Conservation (phyloP, 2,329 filamentous ascomycete species). For the Cladophialophora carrionii region DNA sequence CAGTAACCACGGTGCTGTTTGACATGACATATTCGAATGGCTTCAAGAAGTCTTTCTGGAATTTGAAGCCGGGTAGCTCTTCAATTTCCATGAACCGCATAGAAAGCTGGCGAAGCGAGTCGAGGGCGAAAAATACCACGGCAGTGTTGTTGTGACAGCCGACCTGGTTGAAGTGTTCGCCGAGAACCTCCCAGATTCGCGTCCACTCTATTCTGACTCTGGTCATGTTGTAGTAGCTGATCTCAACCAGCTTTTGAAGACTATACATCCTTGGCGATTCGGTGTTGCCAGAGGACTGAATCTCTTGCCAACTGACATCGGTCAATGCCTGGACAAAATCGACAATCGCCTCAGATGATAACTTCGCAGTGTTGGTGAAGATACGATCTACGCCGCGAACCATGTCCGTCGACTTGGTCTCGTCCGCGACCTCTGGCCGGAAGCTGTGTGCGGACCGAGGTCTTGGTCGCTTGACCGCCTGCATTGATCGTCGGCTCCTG, state of each 20-base stretch:
- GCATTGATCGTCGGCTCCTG: conserved; percentile 69
- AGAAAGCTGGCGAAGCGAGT: conserved; percentile 90
- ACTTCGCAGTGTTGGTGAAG: conserved; percentile 92
- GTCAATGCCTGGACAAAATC: conserved; percentile 91
- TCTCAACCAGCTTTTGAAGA: conserved; percentile 96
- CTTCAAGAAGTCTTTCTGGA: conserved; percentile 98
- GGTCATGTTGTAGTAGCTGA: conserved; percentile 99
- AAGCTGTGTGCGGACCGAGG: conserved; percentile 57
- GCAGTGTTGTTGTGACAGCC: conserved; percentile 95
- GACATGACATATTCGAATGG: conserved; percentile 97
- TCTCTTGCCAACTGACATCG: conserved; percentile 98
- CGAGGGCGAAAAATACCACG: conserved; percentile 95
- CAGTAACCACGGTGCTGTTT: conserved; percentile 85
- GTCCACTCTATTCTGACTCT: conserved; percentile 98
- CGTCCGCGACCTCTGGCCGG: conserved; percentile 81
- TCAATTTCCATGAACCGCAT: conserved; percentile 99
- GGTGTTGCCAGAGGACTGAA: conserved; percentile 93
- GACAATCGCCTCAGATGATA: conserved; percentile 92
- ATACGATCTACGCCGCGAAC: conserved; percentile 92
- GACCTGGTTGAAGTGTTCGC: conserved; percentile 96
- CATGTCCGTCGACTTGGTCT: conserved; percentile 90
- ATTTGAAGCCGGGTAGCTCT: conserved; percentile 97
- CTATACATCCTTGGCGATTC: conserved; percentile 96
- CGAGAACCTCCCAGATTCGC: conserved; percentile 95
- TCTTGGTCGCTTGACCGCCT: conserved; percentile 55